These are phyloP conservation scores for Euphorbia lathyris DNA, from an alignment of 345 rosid genomes.

Conservation along the genomic window DNA sequence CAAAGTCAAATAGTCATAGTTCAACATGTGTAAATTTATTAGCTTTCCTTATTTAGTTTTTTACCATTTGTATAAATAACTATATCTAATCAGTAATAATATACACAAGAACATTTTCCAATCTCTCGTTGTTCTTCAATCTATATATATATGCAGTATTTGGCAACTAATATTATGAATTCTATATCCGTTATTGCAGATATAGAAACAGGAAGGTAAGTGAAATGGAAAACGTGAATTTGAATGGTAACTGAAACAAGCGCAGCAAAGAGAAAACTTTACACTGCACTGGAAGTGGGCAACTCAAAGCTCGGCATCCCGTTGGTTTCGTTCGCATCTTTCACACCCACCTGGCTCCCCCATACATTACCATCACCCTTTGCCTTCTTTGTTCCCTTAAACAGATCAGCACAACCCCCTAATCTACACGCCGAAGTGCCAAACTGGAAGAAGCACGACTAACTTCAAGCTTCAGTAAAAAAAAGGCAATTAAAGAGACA, in stretches of 20 bases:
- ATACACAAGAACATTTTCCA: too few species aligned
- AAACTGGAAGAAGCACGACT: slow-evolving; percentile 10
- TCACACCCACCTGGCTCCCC: slow-evolving; percentile 21
- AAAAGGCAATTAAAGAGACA: neutral
- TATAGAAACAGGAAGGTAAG: neutral
- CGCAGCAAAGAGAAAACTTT: slow-evolving; percentile 15
- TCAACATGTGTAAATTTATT: too few species aligned
- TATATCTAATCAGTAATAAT: too few species aligned
- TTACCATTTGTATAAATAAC: too few species aligned
- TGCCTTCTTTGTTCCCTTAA: slow-evolving; percentile 15
- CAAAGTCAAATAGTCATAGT: too few species aligned
- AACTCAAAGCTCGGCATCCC: slow-evolving; percentile 46
- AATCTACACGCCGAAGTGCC: slow-evolving; percentile 6
- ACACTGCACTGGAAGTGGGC: slow-evolving; percentile 31
- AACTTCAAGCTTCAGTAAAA: slow-evolving; percentile 12
- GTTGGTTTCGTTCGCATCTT: slow-evolving; percentile 37
- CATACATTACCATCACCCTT: slow-evolving; percentile 22
- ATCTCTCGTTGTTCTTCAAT: too few species aligned
- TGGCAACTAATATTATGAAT: neutral
- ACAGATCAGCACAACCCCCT: slow-evolving; percentile 18
- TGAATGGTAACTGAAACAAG: neutral
- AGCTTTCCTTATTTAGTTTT: too few species aligned
- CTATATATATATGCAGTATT: too few species aligned
- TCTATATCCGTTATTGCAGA: neutral
- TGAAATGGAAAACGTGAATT: neutral